Evolutionary conservation across 768 basidiomycete species (phyloP).

Genomic region (Amanita polypyramis): DNA sequence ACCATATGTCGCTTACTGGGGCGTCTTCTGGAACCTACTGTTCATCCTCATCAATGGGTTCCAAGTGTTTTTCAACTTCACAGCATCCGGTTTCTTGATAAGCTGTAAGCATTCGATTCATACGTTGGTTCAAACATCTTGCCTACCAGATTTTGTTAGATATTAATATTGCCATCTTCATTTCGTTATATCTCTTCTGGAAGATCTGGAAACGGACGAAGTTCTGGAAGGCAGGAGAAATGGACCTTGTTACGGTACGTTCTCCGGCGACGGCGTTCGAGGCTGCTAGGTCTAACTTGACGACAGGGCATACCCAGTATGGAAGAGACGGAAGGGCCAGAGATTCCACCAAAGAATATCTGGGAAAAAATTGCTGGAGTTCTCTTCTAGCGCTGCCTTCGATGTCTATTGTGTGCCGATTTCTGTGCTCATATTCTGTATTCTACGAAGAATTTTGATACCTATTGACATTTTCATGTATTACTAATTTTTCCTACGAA

Average conservation of each 20-base stretch:
- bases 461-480: not conserved
- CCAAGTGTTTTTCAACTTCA: slow-evolving; percentile 57
- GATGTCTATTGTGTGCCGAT: not conserved
- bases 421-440: not conserved
- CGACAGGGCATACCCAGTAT: slow-evolving; percentile 52
- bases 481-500: slow-evolving; percentile 32
- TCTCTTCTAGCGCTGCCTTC: slow-evolving; percentile 32
- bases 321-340: slow-evolving; percentile 56
- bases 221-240: slow-evolving; percentile 48
- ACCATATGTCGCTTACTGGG: slow-evolving; percentile 65
- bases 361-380: slow-evolving; percentile 36
- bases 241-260: slow-evolving; percentile 63
- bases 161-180: slow-evolving; percentile 38
- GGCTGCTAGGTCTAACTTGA: slow-evolving; percentile 1
- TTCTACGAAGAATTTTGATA: not conserved
- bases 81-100: slow-evolving; percentile 37
- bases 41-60: slow-evolving; percentile 46
- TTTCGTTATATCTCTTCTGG: slow-evolving; percentile 32
- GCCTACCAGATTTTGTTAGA: slow-evolving; percentile 17
- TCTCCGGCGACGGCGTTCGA: not conserved
- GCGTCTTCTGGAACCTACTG: slow-evolving; percentile 50
- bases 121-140: not conserved
- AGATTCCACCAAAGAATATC: slow-evolving; percentile 38
- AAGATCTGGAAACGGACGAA: slow-evolving; percentile 30
- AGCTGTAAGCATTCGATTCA: slow-evolving; percentile 21